Evolutionary conservation across 148 eudicot species (phyloP), one percentile per base, ranked within the genome.

Genomic region (Vaccinium corymbosum): DNA sequence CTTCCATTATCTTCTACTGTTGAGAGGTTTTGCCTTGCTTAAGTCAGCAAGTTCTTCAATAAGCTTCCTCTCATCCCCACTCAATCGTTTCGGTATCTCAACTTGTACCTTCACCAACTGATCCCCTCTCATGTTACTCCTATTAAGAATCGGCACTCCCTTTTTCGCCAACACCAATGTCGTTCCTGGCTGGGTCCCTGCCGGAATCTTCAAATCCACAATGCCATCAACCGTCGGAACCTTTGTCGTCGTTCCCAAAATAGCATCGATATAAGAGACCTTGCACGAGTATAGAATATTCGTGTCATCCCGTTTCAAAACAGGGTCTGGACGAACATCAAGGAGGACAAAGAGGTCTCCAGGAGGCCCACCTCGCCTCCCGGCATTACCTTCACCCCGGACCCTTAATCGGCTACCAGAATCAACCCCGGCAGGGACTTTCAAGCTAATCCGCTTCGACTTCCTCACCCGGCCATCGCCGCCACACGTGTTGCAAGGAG

Each of bases 171-270:
- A 90, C 52, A 97, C 98, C 50, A 97, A 82, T 0, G 98, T 94
- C 5, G 98, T 93, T 81, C 95, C 97, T 0, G 99, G 99, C 64
- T 97, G 99, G 6, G 98, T 94, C 4, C 99, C 99, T 0, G 99
- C 27, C 1, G 99, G 98, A 48, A 97, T 94, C 84, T 93, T 94
- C 84, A 94, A 88, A 82, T 97, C 99, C 2, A 97, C 98, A 73
- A 81, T 85, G 35, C 99, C 99, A 76, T 97, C 99, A 0, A 97
- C 95, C 0, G 98, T 97, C 0, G 99, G 99, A 14, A 97, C 95
- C 84, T 92, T 94, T 83, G 83, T 78, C 3, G 90, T 92, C 2
- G 99, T 94, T 38, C 99, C 99, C 20, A 97, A 84, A 55, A 97
- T 97, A 1, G 99, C 99, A 71, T 94, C 99, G 17, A 85, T 91